A percentile compares a stretch with the other conserved stretches of the same genome.
phyloP scores from a whole-genome alignment of 192 early-diverging fungal species.

The Backusella tarrabulga region DNA sequence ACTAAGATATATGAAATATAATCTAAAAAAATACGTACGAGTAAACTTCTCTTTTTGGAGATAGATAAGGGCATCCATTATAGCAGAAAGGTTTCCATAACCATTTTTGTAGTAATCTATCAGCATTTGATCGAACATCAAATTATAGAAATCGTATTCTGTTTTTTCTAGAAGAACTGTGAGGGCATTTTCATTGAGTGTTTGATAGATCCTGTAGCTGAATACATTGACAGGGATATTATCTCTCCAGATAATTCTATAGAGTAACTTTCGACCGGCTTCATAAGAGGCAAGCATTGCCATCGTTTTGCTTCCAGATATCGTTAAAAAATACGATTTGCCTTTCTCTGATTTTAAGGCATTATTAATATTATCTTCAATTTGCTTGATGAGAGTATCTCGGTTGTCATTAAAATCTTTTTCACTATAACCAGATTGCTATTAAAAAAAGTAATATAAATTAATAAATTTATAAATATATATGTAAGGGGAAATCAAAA shows the following conservation, averaged over 20 bases:
- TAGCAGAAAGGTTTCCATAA: background rate
- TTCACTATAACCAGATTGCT: background rate
- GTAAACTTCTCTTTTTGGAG: background rate
- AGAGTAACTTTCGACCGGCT: background rate
- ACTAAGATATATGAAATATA: background rate
- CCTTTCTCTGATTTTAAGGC: background rate
- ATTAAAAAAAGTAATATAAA: background rate
- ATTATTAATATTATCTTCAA: background rate
- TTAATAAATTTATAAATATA: background rate
- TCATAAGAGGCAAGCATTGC: background rate
- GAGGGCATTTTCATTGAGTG: background rate
- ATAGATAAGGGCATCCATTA: background rate
- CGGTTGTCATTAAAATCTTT: background rate
- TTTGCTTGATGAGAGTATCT: background rate
- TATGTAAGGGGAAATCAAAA: background rate
- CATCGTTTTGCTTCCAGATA: conserved; percentile 3
- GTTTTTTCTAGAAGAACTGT: background rate
- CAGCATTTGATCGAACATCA: background rate
- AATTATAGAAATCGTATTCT: background rate
- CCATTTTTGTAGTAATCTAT: background rate
- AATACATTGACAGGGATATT: background rate
- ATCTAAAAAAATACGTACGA: background rate
- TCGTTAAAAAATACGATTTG: background rate
- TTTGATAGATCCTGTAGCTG: background rate
- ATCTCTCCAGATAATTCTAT: background rate